Conservation (phyloP, 2,329 filamentous ascomycete species). For the Chaetomium sp. region DNA sequence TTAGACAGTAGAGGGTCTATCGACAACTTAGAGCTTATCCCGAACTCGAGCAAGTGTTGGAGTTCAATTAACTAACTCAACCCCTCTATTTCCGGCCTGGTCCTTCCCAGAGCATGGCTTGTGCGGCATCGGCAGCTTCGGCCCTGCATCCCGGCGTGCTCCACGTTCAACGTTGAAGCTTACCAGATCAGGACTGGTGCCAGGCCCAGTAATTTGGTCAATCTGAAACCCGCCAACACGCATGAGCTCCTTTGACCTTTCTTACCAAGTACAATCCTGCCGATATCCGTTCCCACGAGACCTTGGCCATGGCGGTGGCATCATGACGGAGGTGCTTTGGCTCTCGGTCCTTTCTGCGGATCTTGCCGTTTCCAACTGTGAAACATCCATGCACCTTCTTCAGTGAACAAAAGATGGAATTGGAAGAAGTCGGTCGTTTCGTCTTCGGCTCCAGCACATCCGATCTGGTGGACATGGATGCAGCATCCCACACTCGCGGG, state of each 20-base stretch:
- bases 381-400: slow-evolving; percentile 20
- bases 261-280: slow-evolving; percentile 9
- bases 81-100: not conserved
- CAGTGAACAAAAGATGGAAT: not conserved
- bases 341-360: slow-evolving; percentile 9
- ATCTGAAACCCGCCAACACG: slow-evolving; percentile 28
- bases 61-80: not conserved
- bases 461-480: slow-evolving; percentile 17
- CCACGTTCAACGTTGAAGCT: slow-evolving; percentile 16
- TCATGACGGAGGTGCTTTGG: not conserved
- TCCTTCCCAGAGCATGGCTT: not conserved
- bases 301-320: not conserved
- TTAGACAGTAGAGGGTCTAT: too few species aligned
- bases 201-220: slow-evolving; percentile 16
- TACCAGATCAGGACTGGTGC: slow-evolving; percentile 16
- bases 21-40: not conserved
- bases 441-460: slow-evolving; percentile 7
- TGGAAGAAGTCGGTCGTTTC: not conserved
- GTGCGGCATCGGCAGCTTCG: slow-evolving; percentile 18
- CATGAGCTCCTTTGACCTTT: not conserved
- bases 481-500: slow-evolving; percentile 12
- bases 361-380: slow-evolving; percentile 4
- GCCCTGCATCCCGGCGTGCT: slow-evolving; percentile 23
- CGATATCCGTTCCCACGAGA: slow-evolving; percentile 25
- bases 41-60: not conserved